Conservation (phyloP, 768 basidiomycete genomes). For the Mycena venus region DNA sequence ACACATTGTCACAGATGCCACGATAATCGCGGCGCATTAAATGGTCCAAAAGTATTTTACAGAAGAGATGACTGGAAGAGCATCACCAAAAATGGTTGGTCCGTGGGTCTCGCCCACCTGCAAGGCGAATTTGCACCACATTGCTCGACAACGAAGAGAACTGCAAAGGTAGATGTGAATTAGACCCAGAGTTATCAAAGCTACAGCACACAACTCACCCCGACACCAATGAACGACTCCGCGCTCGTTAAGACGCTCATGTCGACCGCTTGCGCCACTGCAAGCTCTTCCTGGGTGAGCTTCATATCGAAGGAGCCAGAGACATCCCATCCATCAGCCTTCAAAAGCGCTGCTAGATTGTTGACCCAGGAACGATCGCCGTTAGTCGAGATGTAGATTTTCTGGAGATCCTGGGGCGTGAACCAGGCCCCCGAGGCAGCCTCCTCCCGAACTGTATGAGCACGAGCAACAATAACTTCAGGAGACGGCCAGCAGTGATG, state of each 20-base stretch:
- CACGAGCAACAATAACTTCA: slow-evolving; percentile 53
- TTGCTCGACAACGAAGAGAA: slow-evolving; percentile 51
- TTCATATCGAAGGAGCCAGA: slow-evolving; percentile 55
- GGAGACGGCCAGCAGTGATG: slow-evolving; percentile 58
- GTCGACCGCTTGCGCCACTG: slow-evolving; percentile 60
- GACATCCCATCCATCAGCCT: slow-evolving; percentile 53
- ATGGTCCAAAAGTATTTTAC: no score
- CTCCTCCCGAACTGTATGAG: slow-evolving; percentile 44
- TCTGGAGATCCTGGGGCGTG: slow-evolving; percentile 37
- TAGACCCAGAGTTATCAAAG: not conserved
- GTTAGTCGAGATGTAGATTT: slow-evolving; percentile 64
- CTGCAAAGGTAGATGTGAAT: not conserved
- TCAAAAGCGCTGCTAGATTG: slow-evolving; percentile 52
- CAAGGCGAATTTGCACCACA: slow-evolving; percentile 49
- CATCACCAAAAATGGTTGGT: slow-evolving; percentile 26
- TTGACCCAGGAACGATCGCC: slow-evolving; percentile 54
- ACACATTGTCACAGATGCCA: no score
- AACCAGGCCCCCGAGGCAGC: slow-evolving; percentile 1
- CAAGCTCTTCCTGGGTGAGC: slow-evolving; percentile 56
- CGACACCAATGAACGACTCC: slow-evolving; percentile 65
- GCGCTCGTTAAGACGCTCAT: slow-evolving; percentile 62
- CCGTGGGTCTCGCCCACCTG: slow-evolving; percentile 26
- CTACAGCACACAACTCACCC: slow-evolving; percentile 30
- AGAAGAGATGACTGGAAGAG: no score
- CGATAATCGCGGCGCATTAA: no score